phyloP scores from a whole-genome alignment of 768 basidiomycete genomes.

The Panellus pusillus region DNA sequence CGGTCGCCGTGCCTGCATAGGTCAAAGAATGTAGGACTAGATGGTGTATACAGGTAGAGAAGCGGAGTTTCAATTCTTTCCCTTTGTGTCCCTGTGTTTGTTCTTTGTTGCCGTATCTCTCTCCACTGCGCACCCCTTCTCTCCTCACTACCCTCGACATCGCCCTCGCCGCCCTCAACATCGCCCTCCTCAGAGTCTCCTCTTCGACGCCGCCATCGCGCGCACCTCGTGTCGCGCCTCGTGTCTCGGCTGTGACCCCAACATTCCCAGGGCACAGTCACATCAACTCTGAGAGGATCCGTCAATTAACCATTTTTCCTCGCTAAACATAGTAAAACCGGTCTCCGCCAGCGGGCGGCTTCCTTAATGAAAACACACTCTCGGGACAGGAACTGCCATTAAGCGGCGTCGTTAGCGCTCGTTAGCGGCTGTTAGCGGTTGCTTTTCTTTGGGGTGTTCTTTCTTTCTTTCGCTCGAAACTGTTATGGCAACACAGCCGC shows the following conservation, averaged over 20 bases:
- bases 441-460: not conserved
- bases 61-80: not conserved
- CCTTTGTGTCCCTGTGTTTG: too few relatives aligned
- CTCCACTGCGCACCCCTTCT: not conserved
- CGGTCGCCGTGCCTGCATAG: slow-evolving; percentile 54
- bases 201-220: slow-evolving; percentile 3
- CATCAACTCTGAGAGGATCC: not conserved
- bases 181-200: not conserved
- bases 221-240: slow-evolving; percentile 44
- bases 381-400: slow-evolving; percentile 17
- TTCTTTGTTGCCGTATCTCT: not conserved
- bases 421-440: too few relatives aligned
- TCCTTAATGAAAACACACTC: slow-evolving; percentile 7
- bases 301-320: too few relatives aligned
- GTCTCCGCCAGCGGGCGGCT: too few relatives aligned
- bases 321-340: too few relatives aligned
- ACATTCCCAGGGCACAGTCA: not conserved
- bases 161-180: not conserved
- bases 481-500: slow-evolving; percentile 9
- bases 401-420: not conserved
- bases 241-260: slow-evolving; percentile 24
- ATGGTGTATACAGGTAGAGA: slow-evolving; percentile 11
- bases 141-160: not conserved
- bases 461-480: not conserved
- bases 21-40: slow-evolving; percentile 25